Conservation (phyloP, 129 eudicot genomes). For the Smallanthus sonchifolius region DNA sequence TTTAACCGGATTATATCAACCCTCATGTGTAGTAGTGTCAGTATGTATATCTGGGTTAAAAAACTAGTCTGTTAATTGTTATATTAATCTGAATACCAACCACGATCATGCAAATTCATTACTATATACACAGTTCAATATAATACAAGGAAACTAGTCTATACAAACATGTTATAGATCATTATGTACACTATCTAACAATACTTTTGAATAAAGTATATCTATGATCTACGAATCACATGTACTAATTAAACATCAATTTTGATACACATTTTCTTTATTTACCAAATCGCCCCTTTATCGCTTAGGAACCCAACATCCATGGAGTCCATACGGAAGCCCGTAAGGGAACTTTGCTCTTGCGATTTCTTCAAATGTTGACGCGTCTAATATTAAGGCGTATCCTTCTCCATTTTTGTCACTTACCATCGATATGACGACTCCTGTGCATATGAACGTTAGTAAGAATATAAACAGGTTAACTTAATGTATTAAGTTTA, state of each 20-base stretch:
- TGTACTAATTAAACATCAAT: neutral
- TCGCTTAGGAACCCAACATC: conserved; percentile 89
- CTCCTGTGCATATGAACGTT: conserved; percentile 44
- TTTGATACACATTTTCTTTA: neutral
- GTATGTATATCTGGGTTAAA: too few relatives aligned
- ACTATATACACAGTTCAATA: neutral
- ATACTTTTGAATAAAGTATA: neutral
- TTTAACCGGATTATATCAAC: too few relatives aligned
- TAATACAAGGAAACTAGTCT: conserved; percentile 9
- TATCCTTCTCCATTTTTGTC: conserved; percentile 88
- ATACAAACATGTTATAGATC: neutral
- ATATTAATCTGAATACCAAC: neutral
- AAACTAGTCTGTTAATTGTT: too few relatives aligned
- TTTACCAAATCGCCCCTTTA: neutral
- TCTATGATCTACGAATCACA: neutral
- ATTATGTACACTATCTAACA: conserved; percentile 11
- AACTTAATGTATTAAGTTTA: neutral
- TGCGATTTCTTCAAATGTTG: conserved; percentile 87
- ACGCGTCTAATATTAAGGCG: conserved; percentile 65
- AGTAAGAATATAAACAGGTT: too few relatives aligned
- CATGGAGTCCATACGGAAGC: conserved; percentile 97
- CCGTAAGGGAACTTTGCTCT: conserved; percentile 98
- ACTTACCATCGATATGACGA: conserved; percentile 82
- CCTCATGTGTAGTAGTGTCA: too few relatives aligned
- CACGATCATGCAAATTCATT: neutral